These are phyloP conservation scores for Thelephora ganbajun DNA, from an alignment of 768 basidiomycete genomes.

Conservation along the genomic window DNA sequence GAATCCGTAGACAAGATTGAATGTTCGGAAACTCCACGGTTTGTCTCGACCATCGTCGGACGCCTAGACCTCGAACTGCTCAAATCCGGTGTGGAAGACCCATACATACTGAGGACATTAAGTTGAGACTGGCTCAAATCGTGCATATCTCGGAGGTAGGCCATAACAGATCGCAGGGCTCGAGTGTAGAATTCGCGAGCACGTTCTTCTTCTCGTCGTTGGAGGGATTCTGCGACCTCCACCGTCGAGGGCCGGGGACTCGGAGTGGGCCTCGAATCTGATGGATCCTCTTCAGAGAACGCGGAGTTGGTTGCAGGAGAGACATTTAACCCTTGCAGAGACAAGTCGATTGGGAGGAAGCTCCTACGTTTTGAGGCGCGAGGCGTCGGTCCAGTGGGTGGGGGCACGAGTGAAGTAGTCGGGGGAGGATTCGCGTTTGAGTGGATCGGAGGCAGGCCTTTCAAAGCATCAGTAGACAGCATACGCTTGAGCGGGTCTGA, in stretches of 20 bases:
- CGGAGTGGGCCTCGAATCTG: conserved; percentile 13
- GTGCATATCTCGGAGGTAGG: conserved; percentile 91
- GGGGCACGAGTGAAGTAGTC: conserved; percentile 26
- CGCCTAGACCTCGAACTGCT: conserved; percentile 38
- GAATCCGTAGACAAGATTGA: conserved; percentile 31
- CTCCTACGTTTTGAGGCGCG: conserved; percentile 65
- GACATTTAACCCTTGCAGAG: conserved; percentile 47
- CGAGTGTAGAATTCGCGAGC: conserved; percentile 59
- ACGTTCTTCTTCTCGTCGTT: conserved; percentile 58
- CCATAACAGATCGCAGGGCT: conserved; percentile 85
- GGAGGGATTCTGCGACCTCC: conserved; percentile 28
- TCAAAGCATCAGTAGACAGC: conserved; percentile 11
- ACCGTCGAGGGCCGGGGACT: conserved; percentile 32
- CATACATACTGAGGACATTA: conserved; percentile 44
- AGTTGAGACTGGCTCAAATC: conserved; percentile 65
- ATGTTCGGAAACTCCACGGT: conserved; percentile 36
- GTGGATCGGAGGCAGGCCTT: conserved; percentile 7
- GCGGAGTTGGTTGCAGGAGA: conserved; percentile 25
- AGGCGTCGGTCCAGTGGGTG: conserved; percentile 28
- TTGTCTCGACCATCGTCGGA: conserved; percentile 49
- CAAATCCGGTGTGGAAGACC: conserved; percentile 31
- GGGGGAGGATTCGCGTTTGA: conserved; percentile 1
- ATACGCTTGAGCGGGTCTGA: conserved; percentile 9
- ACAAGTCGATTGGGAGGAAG: conserved; percentile 75
- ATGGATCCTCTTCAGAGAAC: conserved; percentile 11